Evolutionary conservation across 495 filamentous ascomycete genomes (phyloP).

Genomic region (Neurospora intermedia): DNA sequence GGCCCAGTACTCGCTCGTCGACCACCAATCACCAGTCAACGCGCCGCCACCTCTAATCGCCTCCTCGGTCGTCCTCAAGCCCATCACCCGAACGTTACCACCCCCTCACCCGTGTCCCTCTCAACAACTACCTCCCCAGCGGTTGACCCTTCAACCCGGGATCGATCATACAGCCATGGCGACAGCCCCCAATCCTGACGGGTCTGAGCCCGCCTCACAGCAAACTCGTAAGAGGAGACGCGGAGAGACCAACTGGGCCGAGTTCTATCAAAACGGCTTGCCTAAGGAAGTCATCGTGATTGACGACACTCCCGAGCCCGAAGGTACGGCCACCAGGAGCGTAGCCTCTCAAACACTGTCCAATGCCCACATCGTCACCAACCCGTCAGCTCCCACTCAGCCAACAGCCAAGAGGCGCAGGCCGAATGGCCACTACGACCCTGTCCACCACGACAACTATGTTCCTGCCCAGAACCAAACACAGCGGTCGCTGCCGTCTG

Average conservation of each 20-base stretch:
- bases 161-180: slow-evolving; percentile 28
- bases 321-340: slow-evolving; percentile 23
- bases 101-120: background rate
- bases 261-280: slow-evolving; percentile 86
- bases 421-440: slow-evolving; percentile 44
- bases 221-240: slow-evolving; percentile 43
- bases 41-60: slow-evolving; percentile 17
- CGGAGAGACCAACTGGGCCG: slow-evolving; percentile 64
- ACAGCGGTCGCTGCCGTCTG: slow-evolving; percentile 32
- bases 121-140: background rate
- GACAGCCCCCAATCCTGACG: slow-evolving; percentile 18
- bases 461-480: slow-evolving; percentile 61
- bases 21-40: slow-evolving; percentile 30
- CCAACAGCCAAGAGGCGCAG: slow-evolving; percentile 38
- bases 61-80: slow-evolving; percentile 4
- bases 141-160: slow-evolving; percentile 10
- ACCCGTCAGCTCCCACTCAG: slow-evolving; percentile 13
- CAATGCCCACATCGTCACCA: slow-evolving; percentile 15
- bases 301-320: slow-evolving; percentile 72
- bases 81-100: background rate
- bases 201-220: slow-evolving; percentile 18
- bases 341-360: slow-evolving; percentile 17
- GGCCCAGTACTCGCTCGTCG: slow-evolving; percentile 19
- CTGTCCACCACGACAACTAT: slow-evolving; percentile 27
- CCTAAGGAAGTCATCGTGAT: slow-evolving; percentile 95